Conservation (phyloP, 257 asterid species). For the Pogostemon cablin region DNA sequence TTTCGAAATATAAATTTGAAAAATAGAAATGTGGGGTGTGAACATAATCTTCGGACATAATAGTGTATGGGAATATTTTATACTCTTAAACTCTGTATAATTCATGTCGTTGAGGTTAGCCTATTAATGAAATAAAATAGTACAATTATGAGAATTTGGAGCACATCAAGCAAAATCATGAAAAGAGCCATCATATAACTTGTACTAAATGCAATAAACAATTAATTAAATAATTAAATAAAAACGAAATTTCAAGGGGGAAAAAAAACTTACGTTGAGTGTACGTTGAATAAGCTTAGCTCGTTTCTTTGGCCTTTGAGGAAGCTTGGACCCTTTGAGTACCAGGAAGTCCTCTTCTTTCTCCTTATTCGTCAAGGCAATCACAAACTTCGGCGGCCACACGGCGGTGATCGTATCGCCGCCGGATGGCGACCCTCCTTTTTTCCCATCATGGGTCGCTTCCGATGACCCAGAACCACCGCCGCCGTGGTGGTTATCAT, state of each 20-base stretch:
- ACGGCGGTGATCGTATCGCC: slow-evolving; percentile 59
- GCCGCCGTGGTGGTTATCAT: slow-evolving; percentile 34
- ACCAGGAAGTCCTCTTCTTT: slow-evolving; percentile 94
- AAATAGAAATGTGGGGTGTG: too few relatives aligned
- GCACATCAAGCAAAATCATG: slow-evolving; percentile 15
- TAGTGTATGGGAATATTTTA: too few relatives aligned
- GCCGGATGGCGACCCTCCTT: slow-evolving; percentile 57
- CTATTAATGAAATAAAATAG: too few relatives aligned
- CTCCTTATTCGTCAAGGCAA: slow-evolving; percentile 87
- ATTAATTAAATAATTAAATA: neutral
- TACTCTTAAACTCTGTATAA: too few relatives aligned
- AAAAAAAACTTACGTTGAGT: slow-evolving; percentile 68
- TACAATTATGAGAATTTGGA: neutral
- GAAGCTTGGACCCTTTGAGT: slow-evolving; percentile 88
- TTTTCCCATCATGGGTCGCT: slow-evolving; percentile 54
- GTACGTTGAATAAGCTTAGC: slow-evolving; percentile 85
- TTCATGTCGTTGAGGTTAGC: too few relatives aligned
- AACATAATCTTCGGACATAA: too few relatives aligned
- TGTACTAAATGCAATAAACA: neutral
- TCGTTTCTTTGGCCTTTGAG: slow-evolving; percentile 93
- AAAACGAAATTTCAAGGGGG: neutral
- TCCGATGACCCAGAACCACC: slow-evolving; percentile 82
- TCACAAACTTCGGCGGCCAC: slow-evolving; percentile 91
- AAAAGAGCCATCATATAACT: neutral
- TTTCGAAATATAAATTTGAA: too few relatives aligned